Evolutionary conservation across 2,329 filamentous ascomycete species (phyloP).

Genomic region (Fusarium compactum): DNA sequence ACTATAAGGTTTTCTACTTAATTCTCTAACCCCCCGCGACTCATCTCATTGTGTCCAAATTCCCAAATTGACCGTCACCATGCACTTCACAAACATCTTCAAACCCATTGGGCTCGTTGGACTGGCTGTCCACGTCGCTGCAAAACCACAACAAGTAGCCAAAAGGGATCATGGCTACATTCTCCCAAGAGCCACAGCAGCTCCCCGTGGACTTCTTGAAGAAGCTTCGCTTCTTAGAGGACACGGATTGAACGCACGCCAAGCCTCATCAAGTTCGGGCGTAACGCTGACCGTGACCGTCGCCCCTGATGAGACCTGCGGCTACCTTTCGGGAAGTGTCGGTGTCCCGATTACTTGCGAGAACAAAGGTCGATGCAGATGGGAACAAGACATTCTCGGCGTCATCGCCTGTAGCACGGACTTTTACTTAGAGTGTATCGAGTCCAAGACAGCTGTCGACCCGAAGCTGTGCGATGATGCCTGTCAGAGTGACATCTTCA

Average conservation of each 20-base stretch:
- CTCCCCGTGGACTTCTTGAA: background rate
- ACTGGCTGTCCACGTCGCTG: background rate
- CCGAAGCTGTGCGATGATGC: background rate
- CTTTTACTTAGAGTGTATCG: accelerated
- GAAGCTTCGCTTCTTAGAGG: background rate
- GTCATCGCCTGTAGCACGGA: background rate
- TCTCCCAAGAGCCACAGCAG: background rate
- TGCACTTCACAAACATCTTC: background rate
- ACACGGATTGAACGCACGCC: background rate
- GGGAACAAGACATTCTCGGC: background rate
- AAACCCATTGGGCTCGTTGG: background rate
- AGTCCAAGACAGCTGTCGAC: background rate
- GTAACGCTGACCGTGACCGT: background rate
- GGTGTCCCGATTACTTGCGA: background rate
- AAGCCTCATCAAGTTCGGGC: accelerated
- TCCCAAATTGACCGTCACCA: background rate
- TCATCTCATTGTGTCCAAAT: accelerated
- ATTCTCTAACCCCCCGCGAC: accelerated
- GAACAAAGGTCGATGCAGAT: background rate
- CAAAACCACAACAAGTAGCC: background rate
- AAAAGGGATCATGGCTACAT: background rate
- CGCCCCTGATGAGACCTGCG: background rate
- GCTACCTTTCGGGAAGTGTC: background rate
- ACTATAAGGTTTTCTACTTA: background rate
- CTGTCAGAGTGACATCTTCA: background rate